Percentiles rank a stretch among this genome's conserved stretches.
Conservation (phyloP, 1,284 basidiomycete species). For the Trametes hirsuta region DNA sequence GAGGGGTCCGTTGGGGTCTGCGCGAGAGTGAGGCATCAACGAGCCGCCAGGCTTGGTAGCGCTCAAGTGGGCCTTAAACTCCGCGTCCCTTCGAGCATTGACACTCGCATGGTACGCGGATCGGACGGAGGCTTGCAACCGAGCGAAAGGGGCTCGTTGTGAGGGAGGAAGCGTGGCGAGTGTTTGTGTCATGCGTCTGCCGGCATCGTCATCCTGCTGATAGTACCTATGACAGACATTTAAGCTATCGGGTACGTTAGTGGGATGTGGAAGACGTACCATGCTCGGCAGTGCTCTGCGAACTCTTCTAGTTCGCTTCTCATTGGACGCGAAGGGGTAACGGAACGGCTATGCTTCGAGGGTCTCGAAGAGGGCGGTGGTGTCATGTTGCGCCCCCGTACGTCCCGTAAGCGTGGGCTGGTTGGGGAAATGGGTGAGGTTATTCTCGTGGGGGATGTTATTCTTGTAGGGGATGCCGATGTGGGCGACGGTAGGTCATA, state of each 20-base stretch:
- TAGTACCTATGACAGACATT: conserved; percentile 61
- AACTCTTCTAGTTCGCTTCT: conserved; percentile 71
- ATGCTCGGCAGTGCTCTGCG: conserved; percentile 71
- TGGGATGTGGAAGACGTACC: conserved; percentile 46
- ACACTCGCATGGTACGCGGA: conserved; percentile 76
- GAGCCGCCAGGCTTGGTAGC: conserved; percentile 75
- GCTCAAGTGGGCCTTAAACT: conserved; percentile 75
- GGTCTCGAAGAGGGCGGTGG: conserved; percentile 51
- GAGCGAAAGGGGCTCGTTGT: conserved; percentile 75
- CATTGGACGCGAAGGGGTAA: conserved; percentile 57
- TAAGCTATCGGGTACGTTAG: conserved; percentile 5
- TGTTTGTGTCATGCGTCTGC: conserved; percentile 76
- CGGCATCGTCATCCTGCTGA: conserved; percentile 73
- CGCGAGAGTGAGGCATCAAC: conserved; percentile 67
- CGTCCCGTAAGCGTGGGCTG: conserved; percentile 50
- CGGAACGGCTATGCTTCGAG: conserved; percentile 55
- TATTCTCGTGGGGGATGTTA: conserved; percentile 48
- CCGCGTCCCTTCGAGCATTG: conserved; percentile 67
- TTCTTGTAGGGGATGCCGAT: conserved; percentile 54
- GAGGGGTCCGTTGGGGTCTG: conserved; percentile 56
- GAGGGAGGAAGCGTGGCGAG: conserved; percentile 74
- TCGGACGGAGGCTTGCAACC: conserved; percentile 76
- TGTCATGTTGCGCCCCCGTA: conserved; percentile 54
- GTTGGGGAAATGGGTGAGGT: conserved; percentile 53
- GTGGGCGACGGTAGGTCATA: conserved; percentile 73